Percentiles rank a stretch among this genome's conserved stretches.
These are phyloP conservation scores for Galerina marginata DNA, from an alignment of 768 basidiomycete genomes.

Conservation along the genomic window DNA sequence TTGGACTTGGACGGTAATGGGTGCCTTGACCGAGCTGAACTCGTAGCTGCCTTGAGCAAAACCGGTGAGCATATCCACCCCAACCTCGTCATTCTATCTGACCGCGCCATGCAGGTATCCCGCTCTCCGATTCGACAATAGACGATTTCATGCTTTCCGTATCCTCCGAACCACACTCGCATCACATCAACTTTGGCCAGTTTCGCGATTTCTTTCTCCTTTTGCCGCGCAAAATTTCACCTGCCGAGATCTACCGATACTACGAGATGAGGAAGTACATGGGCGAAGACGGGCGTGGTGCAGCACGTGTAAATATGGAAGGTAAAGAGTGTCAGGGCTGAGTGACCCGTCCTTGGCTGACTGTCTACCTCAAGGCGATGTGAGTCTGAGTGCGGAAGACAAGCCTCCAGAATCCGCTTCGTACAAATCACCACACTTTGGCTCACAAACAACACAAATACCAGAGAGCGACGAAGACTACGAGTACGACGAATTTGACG, in stretches of 20 bases:
- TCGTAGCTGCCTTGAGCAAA: conserved; percentile 54
- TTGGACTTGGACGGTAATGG: conserved; percentile 92
- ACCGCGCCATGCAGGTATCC: conserved; percentile 59
- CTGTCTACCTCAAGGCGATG: conserved; percentile 61
- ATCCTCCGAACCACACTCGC: conserved; percentile 71
- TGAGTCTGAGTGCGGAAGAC: conserved; percentile 79
- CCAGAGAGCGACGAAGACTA: conserved; percentile 45
- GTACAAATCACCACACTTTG: conserved; percentile 21
- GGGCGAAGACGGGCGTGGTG: conserved; percentile 77
- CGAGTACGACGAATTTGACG: conserved; percentile 49
- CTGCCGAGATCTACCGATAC: conserved; percentile 86
- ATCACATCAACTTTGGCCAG: conserved; percentile 76
- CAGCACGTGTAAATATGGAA: conserved; percentile 88
- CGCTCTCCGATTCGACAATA: conserved; percentile 69
- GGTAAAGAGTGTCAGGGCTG: conserved; percentile 47
- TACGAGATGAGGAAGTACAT: conserved; percentile 73
- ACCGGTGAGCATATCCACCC: conserved; percentile 56
- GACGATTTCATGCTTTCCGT: conserved; percentile 83
- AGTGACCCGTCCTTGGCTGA: neutral
- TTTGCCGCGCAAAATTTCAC: conserved; percentile 79
- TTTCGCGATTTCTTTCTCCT: conserved; percentile 92
- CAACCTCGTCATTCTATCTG: neutral
- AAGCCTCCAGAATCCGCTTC: conserved; percentile 48
- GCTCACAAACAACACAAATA: conserved; percentile 17
- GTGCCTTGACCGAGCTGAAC: conserved; percentile 63